These are phyloP conservation scores for Vicia faba DNA, from an alignment of 306 rosid genomes.

Conservation along the genomic window DNA sequence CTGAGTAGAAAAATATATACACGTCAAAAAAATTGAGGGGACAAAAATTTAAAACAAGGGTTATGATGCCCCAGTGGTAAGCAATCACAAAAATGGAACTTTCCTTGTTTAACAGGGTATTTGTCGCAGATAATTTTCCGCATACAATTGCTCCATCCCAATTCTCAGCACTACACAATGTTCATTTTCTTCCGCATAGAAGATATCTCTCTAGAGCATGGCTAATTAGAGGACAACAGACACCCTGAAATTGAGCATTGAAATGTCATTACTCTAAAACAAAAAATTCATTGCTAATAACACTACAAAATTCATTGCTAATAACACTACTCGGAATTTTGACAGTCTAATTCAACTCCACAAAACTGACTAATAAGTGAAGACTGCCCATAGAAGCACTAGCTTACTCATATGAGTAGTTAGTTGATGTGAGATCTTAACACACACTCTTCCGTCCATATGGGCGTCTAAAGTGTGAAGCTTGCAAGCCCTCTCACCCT, in stretches of 20 bases:
- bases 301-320: slow-evolving; percentile 22
- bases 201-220: slow-evolving; percentile 26
- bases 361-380: not conserved
- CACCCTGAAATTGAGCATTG: slow-evolving; percentile 39
- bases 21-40: not conserved
- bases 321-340: not conserved
- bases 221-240: slow-evolving; percentile 28
- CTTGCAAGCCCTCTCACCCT: slow-evolving; percentile 10
- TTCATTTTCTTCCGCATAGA: slow-evolving; percentile 27
- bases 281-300: slow-evolving; percentile 27
- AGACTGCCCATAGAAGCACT: not conserved
- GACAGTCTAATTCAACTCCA: not conserved
- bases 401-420: not conserved
- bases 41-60: slow-evolving; percentile 23
- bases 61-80: slow-evolving; percentile 28
- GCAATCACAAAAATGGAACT: slow-evolving; percentile 43
- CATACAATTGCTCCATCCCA: slow-evolving; percentile 27
- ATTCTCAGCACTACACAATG: slow-evolving; percentile 25
- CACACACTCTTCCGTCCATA: not conserved
- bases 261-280: slow-evolving; percentile 23
- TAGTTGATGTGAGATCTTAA: not conserved
- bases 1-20: slow-evolving; percentile 29
- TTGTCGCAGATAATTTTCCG: slow-evolving; percentile 4
- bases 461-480: not conserved
- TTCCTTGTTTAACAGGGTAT: slow-evolving; percentile 3